Evolutionary conservation across 352 stramenopile species (phyloP).

Genomic region (Phytopythium vexans): DNA sequence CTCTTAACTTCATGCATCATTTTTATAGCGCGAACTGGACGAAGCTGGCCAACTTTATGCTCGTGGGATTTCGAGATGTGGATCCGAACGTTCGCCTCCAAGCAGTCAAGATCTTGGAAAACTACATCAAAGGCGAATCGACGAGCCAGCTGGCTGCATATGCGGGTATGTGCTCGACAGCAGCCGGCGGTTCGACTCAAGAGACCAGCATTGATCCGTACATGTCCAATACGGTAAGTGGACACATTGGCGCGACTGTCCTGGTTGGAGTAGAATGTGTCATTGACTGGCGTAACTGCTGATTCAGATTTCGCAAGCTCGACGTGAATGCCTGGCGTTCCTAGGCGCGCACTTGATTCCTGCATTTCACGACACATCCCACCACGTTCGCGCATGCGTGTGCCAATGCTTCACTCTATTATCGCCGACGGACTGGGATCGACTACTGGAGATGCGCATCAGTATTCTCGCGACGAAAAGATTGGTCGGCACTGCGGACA

Average conservation of each 20-base stretch:
- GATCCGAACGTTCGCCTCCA: slow-evolving; percentile 84
- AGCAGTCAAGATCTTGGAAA: slow-evolving; percentile 86
- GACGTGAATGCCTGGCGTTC: slow-evolving; percentile 61
- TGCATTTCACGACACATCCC: slow-evolving; percentile 81
- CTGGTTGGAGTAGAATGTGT: too few relatives aligned
- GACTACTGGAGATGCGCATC: slow-evolving; percentile 32
- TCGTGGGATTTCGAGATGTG: slow-evolving; percentile 79
- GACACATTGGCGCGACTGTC: too few relatives aligned
- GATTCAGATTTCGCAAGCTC: background rate
- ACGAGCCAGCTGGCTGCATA: background rate
- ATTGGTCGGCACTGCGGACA: slow-evolving; percentile 13
- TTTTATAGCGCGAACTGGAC: slow-evolving; percentile 48
- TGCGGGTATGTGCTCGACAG: background rate
- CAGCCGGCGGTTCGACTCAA: too few relatives aligned
- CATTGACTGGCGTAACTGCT: background rate
- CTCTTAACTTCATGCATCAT: background rate
- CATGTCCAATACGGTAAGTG: too few relatives aligned
- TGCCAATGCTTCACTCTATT: slow-evolving; percentile 86
- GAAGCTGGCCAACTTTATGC: slow-evolving; percentile 68
- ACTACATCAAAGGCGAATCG: slow-evolving; percentile 80
- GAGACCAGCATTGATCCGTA: too few relatives aligned
- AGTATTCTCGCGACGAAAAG: background rate
- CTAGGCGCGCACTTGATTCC: slow-evolving; percentile 77
- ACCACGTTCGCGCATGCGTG: slow-evolving; percentile 83
- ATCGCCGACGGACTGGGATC: slow-evolving; percentile 59